Evolutionary conservation across 140 eudicot genomes (phyloP).

Genomic region (Erigeron philadelphicus): DNA sequence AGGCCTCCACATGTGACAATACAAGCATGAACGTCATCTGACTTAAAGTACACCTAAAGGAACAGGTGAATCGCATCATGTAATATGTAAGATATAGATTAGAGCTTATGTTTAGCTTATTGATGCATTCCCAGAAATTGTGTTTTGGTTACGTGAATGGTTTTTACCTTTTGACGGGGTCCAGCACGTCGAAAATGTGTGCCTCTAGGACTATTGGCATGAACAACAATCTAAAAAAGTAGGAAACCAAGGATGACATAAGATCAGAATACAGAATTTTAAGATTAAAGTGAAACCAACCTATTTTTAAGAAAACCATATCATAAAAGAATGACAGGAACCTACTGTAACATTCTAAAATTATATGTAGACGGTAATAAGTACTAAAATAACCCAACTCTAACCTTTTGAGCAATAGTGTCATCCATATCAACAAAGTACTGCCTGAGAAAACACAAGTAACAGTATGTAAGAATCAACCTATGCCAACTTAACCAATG

Average conservation of each 20-base stretch:
- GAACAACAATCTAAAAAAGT: constrained; percentile 55
- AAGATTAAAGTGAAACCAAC: neutral
- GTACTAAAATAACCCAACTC: constrained; percentile 15
- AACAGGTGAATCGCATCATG: neutral
- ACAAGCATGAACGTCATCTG: constrained; percentile 83
- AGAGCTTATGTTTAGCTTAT: neutral
- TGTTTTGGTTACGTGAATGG: neutral
- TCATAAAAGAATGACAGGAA: neutral
- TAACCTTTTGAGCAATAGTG: constrained; percentile 67
- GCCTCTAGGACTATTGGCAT: constrained; percentile 71
- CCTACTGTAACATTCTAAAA: neutral
- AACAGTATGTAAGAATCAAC: neutral
- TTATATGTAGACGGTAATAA: neutral
- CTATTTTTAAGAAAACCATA: neutral
- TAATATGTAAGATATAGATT: neutral
- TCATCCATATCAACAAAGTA: constrained; percentile 82
- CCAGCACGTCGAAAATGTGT: constrained; percentile 84
- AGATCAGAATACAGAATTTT: neutral
- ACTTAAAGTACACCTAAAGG: constrained; percentile 62
- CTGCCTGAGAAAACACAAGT: constrained; percentile 50
- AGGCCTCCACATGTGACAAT: constrained; percentile 92
- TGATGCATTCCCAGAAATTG: neutral
- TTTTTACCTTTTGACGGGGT: constrained; percentile 68
- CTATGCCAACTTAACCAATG: neutral
- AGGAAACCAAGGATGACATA: constrained; percentile 6